Evolutionary conservation across 148 eudicot species (phyloP).

Genomic region (Dysphania ambrosioides): DNA sequence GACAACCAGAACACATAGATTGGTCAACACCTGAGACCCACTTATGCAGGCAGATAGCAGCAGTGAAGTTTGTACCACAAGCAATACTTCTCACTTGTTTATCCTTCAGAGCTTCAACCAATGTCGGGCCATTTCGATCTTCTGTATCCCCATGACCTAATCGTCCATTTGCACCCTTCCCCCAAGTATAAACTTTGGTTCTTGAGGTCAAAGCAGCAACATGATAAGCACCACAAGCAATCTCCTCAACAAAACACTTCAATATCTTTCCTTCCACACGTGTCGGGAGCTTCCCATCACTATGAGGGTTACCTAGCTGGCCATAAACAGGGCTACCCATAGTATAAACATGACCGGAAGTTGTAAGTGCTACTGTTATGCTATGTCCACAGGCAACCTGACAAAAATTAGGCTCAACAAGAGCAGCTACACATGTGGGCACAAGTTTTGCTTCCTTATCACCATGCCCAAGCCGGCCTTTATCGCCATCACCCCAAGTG

Average conservation of each 20-base stretch:
- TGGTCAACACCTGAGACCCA: slow-evolving; percentile 99
- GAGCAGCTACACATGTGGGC: slow-evolving; percentile 92
- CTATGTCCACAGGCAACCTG: slow-evolving; percentile 95
- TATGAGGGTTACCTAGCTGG: slow-evolving; percentile 83
- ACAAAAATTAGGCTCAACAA: slow-evolving; percentile 90
- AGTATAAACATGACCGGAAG: slow-evolving; percentile 84
- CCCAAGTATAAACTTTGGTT: slow-evolving; percentile 98
- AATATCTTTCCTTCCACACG: slow-evolving; percentile 79
- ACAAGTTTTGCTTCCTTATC: slow-evolving; percentile 89
- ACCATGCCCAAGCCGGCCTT: slow-evolving; percentile 92
- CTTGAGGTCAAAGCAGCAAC: slow-evolving; percentile 84
- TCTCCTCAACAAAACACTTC: slow-evolving; percentile 87
- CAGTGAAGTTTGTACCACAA: slow-evolving; percentile 92
- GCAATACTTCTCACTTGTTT: slow-evolving; percentile 93
- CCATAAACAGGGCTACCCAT: slow-evolving; percentile 98
- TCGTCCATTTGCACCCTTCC: slow-evolving; percentile 93
- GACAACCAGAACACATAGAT: slow-evolving; percentile 98
- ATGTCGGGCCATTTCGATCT: slow-evolving; percentile 70
- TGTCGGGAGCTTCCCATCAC: slow-evolving; percentile 77
- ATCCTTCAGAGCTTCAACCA: slow-evolving; percentile 85
- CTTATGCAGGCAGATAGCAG: slow-evolving; percentile 94
- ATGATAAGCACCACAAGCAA: slow-evolving; percentile 95
- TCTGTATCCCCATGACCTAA: slow-evolving; percentile 92
- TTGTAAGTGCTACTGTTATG: slow-evolving; percentile 88
- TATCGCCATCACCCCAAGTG: slow-evolving; percentile 99